Evolutionary conservation across 441 rosid genomes (phyloP), one percentile per base, ranked within the genome.

Genomic region (Adansonia madagascariensis): DNA sequence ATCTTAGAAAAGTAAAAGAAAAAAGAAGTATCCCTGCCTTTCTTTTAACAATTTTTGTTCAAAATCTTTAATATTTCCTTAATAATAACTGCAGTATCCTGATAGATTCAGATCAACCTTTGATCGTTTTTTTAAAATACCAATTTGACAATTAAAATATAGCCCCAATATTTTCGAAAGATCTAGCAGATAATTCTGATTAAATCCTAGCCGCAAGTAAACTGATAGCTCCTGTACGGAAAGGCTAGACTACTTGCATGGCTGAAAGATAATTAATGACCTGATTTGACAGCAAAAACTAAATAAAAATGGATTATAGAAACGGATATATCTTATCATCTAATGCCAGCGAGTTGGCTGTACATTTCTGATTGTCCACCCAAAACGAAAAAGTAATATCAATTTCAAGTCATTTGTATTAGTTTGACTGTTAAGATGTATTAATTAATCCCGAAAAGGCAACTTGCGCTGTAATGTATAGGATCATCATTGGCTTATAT

Each of bases 31-130:
- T 11, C 24, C 50, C 52, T 52, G 39, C 75, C 41, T 41, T 35
- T 53, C 17, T 41, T 72, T 31, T 71, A 1, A 31, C 47, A 27
- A 53, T 15, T 52, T 71, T 31, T 3, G n/a, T 4, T 46, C 22
- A 52, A 27, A 27, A 70, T 50, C 44, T 50, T 15, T 50, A 70
- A 27, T 50, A 50, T 50, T 15, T 52, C 6, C 22, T n/a, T 8
- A 44, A 27, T 17, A 66, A 11, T 6, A 49, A 66, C 3, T 9
- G 53, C 53, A 6, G 73, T 47, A 49, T 52, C 60, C 22, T 6
- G 14, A 27, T 50, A 70, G 74, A 70, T 71, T 71, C 8, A 27
- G 61, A 70, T 50, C 60, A 15, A 70, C 27, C 31, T 44, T 53
- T 4, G 2, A 41, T 35, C 17, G 75, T 17, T 55, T 35, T 56